Conservation (phyloP, 2,329 filamentous ascomycete species). For the Didymella pomorum region DNA sequence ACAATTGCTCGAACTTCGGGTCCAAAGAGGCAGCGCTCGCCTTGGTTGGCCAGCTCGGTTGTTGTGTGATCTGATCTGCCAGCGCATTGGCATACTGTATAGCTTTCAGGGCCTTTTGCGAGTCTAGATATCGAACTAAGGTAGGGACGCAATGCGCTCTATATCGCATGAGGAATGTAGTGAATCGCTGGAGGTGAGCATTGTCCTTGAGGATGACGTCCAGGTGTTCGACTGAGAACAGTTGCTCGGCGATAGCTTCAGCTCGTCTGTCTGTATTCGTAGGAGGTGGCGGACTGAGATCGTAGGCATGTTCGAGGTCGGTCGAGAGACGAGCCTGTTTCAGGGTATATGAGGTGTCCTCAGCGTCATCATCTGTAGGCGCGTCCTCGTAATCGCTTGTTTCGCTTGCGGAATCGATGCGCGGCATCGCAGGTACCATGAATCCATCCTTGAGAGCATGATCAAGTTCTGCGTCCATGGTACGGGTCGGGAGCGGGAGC, state of each 20-base stretch:
- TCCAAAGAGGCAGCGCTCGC: slow-evolving; percentile 59
- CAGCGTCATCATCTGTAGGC: slow-evolving; percentile 3
- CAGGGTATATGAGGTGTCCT: background rate
- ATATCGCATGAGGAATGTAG: slow-evolving; percentile 66
- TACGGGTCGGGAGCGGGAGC: slow-evolving; percentile 9
- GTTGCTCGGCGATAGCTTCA: slow-evolving; percentile 66
- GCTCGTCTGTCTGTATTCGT: slow-evolving; percentile 30
- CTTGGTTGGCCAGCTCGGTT: slow-evolving; percentile 50
- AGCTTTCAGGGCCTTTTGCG: slow-evolving; percentile 72
- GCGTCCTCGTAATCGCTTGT: slow-evolving; percentile 5
- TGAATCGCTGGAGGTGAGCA: slow-evolving; percentile 68
- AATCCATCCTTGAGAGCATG: slow-evolving; percentile 7
- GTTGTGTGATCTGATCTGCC: slow-evolving; percentile 62
- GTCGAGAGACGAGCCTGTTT: slow-evolving; percentile 20
- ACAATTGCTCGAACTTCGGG: slow-evolving; percentile 64
- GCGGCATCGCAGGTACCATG: slow-evolving; percentile 8
- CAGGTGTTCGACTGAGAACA: slow-evolving; percentile 72
- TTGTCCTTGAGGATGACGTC: slow-evolving; percentile 68
- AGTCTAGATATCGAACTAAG: slow-evolving; percentile 73
- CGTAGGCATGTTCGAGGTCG: slow-evolving; percentile 30
- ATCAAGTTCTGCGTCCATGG: slow-evolving; percentile 13
- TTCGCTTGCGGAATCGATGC: slow-evolving; percentile 21
- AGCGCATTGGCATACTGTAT: slow-evolving; percentile 74
- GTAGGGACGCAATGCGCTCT: slow-evolving; percentile 68
- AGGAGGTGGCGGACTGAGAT: slow-evolving; percentile 37